Evolutionary conservation across 2,329 filamentous ascomycete genomes (phyloP), one percentile per base, ranked within the genome.

Genomic region (Trichoderma cornu-damae): DNA sequence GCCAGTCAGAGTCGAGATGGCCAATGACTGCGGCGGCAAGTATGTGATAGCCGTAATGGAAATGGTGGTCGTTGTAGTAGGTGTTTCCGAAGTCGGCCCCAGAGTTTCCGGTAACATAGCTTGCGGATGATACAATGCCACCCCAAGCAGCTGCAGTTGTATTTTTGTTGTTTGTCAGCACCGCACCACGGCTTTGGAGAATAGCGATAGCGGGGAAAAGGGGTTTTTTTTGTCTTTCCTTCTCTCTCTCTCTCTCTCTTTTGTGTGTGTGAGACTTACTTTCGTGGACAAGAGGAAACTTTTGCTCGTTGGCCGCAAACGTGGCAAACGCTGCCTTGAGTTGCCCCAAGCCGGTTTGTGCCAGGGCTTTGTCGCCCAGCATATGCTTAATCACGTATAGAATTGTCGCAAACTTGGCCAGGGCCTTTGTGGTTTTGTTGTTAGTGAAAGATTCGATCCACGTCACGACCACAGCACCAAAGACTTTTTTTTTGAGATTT

Each of bases 1-100:
- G 72, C 92, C 92, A 97, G 3, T 69, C 72, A 0, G 86, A 83
- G 63, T 96, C 90, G 4, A 96, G 76, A 52, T 88, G 81, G 1
- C 83, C 92, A 58, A 97, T 90, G 6, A 94, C 81, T 1, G 93
- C 89, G 0, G 90, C 91, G 0, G 91, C 79, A 57, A 95, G 88
- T 61, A 97, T 87, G 71, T 95, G 94, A 68, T 97, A 96, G 30
- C 90, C 90, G 66, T 89, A 92, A 66, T 89, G 87, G 64, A 87
- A 87, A 67, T 88, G 84, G 63, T 87, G 85, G 65, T 88, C 85
- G 64, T 88, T 93, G 75, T 92, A 93, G 67, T 84, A 88, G 1
- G 87, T 89, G 70, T 96, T 96, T 61, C 94, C 94, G 73, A 96
- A 97, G 68, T 97, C 94, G 0, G 79, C 80, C 2, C 85, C 84